Evolutionary conservation across 805 yeast species (phyloP), one percentile per base, ranked within the genome.

Genomic region (Huiozyma sinensis): DNA sequence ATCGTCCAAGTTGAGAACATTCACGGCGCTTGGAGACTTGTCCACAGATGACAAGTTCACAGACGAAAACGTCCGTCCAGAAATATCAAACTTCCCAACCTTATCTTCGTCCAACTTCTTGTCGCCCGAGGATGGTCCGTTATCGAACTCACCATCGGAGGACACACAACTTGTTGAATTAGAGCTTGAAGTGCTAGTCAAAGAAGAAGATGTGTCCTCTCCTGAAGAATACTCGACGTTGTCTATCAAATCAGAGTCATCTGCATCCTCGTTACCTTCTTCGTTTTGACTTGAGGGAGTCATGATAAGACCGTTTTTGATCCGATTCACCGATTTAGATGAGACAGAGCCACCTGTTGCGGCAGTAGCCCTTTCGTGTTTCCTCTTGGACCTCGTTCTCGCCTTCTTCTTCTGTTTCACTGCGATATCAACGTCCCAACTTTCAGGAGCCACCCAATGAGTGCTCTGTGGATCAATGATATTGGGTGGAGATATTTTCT

Each of bases 361-460:
- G 12, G 10, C 27, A 7, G 10, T 34, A 13, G 9, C 12, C 9
- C 37, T 9, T 11, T 41, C 32, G 28, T 33, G 41, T 8, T 39
- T 28, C 33, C 36, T 43, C 11, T 35, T 42, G 6, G 36, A 28
- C 30, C 39, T 47, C 9, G 41, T 38, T 32, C 36, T 45, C 11
- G 40, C 38, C n/a, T 36, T 52, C 6, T 39, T n/a, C 38, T 42
- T 44, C 28, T 47, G 44, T 17, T 17, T 17, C 33, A 47, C 50
- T 36, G 52, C 36, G 31, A 57, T 51, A 40, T 72, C 75, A 7
- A 76, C 80, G 51, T 76, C 79, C 82, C 82, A 77, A 48, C 76
- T 70, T 44, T 76, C 80, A 2, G 82, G 82, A 5, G 82, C 75
- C 28, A 61, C 63, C 82, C 82, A 77, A 41, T 53, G 56, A 27